Evolutionary conservation across 164 flowering plant species (phyloP), one percentile per base, ranked within the genome.

Genomic region (Stephania yunnanensis): DNA sequence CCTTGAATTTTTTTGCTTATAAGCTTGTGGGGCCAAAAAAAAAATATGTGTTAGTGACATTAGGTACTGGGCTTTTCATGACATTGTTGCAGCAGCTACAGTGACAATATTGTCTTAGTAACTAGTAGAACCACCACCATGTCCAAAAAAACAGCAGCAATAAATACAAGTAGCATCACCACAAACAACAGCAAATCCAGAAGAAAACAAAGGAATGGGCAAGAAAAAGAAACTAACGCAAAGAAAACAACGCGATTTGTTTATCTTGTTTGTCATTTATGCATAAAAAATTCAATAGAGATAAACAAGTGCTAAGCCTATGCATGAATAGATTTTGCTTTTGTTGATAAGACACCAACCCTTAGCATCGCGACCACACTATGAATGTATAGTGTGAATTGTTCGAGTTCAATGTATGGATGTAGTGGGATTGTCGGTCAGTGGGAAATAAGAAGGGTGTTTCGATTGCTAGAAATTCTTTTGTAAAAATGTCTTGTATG

Each of bases 11-110:
- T 82, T 55, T 79, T 81, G 72, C 78, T 55, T 69, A 36, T 36
- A 36, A 76, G 70, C 74, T 77, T 80, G 79, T 77, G 82, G 87
- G 82, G 30, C 83, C 80, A 48, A 20, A 77, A 84, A 66, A 76
- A 69, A 74, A 69, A 74, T 76, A 74, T 71, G 63, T 76, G 81
- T 78, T 69, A 80, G 70, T 78, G 80, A 77, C 75, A 63, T 80
- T 82, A 81, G 83, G 76, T 82, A 84, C 85, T 79, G 74, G 45
- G 46, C 75, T 81, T 75, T 83, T 80, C 73, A 76, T 77, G 72
- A 79, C 73, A 66, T 36, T 36, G 80, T 63, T 76, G 78, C 77
- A 70, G 68, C 75, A 73, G 70, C 76, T 76, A 78, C 69, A 69
- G 50, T 58, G 61, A 53, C 69, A 44, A 46, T 72, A 74, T 46